Conservation (phyloP, 768 basidiomycete species). For the Fomitopsis serialis region DNA sequence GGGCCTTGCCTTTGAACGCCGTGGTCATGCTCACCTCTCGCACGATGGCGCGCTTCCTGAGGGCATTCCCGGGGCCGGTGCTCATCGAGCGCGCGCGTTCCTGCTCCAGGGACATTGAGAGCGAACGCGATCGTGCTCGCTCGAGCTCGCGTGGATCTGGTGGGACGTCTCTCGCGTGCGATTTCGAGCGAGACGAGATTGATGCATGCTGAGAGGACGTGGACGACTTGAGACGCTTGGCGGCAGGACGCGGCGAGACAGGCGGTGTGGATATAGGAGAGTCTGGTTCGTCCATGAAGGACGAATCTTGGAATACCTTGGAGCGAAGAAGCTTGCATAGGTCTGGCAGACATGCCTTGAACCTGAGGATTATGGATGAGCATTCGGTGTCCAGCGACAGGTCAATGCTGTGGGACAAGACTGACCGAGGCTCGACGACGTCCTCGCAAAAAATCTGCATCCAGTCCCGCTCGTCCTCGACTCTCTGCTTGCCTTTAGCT, state of each 20-base stretch:
- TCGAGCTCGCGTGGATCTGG: constrained; percentile 2
- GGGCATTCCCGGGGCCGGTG: constrained; percentile 15
- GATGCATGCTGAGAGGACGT: neutral
- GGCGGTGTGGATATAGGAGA: constrained; percentile 11
- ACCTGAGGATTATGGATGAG: constrained; percentile 34
- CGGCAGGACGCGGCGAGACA: constrained; percentile 12
- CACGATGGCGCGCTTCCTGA: constrained; percentile 51
- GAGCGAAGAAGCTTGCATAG: constrained; percentile 52
- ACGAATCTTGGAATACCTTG: constrained; percentile 64
- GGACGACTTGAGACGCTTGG: constrained; percentile 10
- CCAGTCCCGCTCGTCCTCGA: constrained; percentile 48
- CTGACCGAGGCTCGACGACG: constrained; percentile 60
- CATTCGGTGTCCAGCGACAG: neutral
- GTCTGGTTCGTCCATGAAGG: constrained; percentile 45
- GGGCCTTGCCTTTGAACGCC: constrained; percentile 39
- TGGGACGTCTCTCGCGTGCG: neutral
- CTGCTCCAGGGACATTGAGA: constrained; percentile 67
- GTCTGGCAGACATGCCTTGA: constrained; percentile 46
- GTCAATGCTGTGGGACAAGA: too few species aligned
- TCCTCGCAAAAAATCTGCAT: constrained; percentile 67
- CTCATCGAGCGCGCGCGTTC: constrained; percentile 40
- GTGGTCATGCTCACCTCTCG: constrained; percentile 78
- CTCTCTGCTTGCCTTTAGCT: constrained; percentile 15
- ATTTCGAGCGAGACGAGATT: neutral
- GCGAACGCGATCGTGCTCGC: constrained; percentile 25